Percentiles rank a stretch among this genome's conserved stretches.
These are phyloP conservation scores for Tremella fuciformis DNA, from an alignment of 768 basidiomycete species.

Conservation along the genomic window DNA sequence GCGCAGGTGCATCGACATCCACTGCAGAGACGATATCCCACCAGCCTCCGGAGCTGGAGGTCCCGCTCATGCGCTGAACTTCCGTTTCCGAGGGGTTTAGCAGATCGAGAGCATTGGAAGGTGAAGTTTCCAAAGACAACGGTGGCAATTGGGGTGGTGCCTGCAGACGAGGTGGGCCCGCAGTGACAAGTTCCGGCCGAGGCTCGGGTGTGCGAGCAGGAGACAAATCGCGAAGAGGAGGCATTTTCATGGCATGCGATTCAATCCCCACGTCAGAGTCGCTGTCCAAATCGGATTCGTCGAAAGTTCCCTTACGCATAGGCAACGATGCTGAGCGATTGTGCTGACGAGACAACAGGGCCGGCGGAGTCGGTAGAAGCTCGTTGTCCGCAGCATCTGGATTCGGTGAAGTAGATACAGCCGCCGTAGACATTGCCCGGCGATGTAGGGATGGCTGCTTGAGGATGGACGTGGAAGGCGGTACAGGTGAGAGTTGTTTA, in stretches of 20 bases:
- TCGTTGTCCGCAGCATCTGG: conserved; percentile 4
- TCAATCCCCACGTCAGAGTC: not conserved
- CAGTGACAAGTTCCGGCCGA: not conserved
- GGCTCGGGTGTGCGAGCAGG: not conserved
- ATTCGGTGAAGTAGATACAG: conserved; percentile 4
- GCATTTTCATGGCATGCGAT: conserved; percentile 11
- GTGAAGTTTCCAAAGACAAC: not conserved
- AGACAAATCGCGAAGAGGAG: not conserved
- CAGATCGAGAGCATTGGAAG: conserved; percentile 1
- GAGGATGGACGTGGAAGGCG: not conserved
- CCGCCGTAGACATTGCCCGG: conserved; percentile 25
- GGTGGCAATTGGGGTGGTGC: not conserved
- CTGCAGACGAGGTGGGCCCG: not conserved
- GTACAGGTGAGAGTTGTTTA: conserved; percentile 2
- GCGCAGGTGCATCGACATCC: conserved; percentile 24
- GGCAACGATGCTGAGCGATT: conserved; percentile 41
- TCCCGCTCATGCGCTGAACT: conserved; percentile 5
- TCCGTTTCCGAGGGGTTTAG: conserved; percentile 18
- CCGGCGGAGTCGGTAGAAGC: conserved; percentile 10
- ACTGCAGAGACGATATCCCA: conserved; percentile 47
- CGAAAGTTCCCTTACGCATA: conserved; percentile 20
- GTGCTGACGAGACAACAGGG: conserved; percentile 11
- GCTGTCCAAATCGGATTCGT: conserved; percentile 16
- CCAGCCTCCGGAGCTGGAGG: conserved; percentile 28
- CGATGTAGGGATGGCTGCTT: conserved; percentile 30